Evolutionary conservation across 192 early-diverging fungal genomes (phyloP).

Genomic region (Umbelopsis sp.): DNA sequence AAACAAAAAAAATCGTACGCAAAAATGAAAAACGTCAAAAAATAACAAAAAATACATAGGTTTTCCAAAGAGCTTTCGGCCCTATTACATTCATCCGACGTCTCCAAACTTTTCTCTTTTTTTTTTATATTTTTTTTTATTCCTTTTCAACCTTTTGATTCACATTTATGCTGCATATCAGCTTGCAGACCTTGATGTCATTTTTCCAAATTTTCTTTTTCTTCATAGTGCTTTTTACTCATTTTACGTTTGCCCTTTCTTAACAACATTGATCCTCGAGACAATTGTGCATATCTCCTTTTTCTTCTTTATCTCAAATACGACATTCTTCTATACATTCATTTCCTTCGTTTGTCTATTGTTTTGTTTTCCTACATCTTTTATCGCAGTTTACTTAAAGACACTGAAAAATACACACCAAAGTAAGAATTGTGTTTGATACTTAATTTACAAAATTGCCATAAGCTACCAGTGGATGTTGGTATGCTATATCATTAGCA

Average conservation of each 20-base stretch:
- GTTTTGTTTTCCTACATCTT: background rate
- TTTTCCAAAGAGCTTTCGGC: background rate
- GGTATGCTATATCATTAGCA: too few relatives aligned
- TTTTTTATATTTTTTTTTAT: background rate
- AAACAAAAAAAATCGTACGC: too few relatives aligned
- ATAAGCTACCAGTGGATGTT: too few relatives aligned
- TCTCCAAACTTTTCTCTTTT: background rate
- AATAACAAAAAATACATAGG: background rate
- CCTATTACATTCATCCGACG: too few relatives aligned
- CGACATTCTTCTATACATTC: slow-evolving; percentile 7
- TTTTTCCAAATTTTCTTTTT: background rate
- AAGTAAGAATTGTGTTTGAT: background rate
- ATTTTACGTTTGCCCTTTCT: background rate
- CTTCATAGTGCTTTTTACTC: background rate
- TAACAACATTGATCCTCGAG: background rate
- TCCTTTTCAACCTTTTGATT: background rate
- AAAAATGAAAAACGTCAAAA: too few relatives aligned
- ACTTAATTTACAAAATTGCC: too few relatives aligned
- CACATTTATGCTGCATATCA: background rate
- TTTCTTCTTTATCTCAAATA: background rate
- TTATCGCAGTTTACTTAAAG: too few relatives aligned
- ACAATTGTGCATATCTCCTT: slow-evolving; percentile 12
- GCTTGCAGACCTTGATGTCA: background rate
- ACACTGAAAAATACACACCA: too few relatives aligned
- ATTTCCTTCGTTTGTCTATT: background rate